phyloP scores from a whole-genome alignment of 2,329 filamentous ascomycete genomes.

The Diaporthe sp. region DNA sequence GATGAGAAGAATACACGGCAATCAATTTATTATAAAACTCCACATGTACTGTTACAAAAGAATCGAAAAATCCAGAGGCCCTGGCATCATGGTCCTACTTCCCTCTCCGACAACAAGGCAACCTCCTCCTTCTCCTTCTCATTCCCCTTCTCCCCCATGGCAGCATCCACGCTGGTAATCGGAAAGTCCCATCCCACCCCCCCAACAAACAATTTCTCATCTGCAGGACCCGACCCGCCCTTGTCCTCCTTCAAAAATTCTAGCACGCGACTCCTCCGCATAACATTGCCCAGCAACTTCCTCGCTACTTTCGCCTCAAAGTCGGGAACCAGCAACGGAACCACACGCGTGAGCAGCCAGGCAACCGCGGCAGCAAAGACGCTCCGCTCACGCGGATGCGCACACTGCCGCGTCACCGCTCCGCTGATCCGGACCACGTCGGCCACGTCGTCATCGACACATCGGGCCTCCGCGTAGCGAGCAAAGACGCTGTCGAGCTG shows the following conservation, averaged over 20 bases:
- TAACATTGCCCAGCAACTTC: not conserved
- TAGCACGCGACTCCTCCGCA: slow-evolving; percentile 10
- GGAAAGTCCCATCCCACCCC: slow-evolving; percentile 2
- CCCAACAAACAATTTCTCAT: not conserved
- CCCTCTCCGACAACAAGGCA: not conserved
- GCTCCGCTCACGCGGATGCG: slow-evolving; percentile 2
- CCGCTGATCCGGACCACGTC: slow-evolving; percentile 7
- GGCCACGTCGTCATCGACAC: slow-evolving; percentile 19
- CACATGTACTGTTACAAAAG: not conserved
- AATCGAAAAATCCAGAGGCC: not conserved
- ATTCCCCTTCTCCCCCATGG: not conserved
- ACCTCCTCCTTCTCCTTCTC: not conserved
- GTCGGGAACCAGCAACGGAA: slow-evolving; percentile 11
- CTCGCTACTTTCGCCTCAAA: slow-evolving; percentile 11
- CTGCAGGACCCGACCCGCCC: not conserved
- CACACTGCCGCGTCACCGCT: slow-evolving; percentile 7
- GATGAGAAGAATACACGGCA: not conserved
- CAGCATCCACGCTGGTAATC: not conserved
- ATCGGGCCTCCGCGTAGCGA: slow-evolving; percentile 8
- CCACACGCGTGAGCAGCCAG: slow-evolving; percentile 21
- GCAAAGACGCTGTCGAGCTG: not conserved
- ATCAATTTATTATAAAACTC: not conserved
- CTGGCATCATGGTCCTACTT: not conserved
- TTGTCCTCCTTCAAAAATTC: not conserved
- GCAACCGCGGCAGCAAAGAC: not conserved